Evolutionary conservation across 2,329 filamentous ascomycete species (phyloP), one percentile per base, ranked within the genome.

Genomic region (Penicillium sp.): DNA sequence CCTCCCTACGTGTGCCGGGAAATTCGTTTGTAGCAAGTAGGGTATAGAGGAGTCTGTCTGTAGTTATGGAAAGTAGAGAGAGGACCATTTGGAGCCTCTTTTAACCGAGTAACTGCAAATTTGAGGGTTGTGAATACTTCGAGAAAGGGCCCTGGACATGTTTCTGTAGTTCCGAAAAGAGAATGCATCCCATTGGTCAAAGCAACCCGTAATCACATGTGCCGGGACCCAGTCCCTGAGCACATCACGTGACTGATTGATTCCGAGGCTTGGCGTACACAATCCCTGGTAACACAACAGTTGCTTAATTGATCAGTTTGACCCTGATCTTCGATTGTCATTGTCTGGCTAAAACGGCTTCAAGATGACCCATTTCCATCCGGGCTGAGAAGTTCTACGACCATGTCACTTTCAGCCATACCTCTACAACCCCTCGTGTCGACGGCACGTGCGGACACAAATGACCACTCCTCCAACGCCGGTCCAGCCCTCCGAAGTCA

Each of bases 341-440:
- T 44, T 24, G n/a, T 13, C 4, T 14, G 11, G 32, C 14, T 21
- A 31, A 21, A 11, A 5, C n/a, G 18, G 29, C n/a, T 22, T 9
- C 51, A 54, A n/a, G 27, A 54, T 54, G 51, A 8, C 5, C 40
- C 21, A 11, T 50, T 50, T 45, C 27, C 14, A 45, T 5, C 5
- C 46, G 5, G 46, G 51, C 4, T 54, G 40, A 53, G 5, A 14
- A 34, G 18, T 39, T 16, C 9, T 16, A 32, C 31, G 40, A 54
- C 51, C 43, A 54, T 54, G 51, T 34, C 51, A 21, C 40, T 50
- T 32, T 50, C 51, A 45, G 40, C 46, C 7, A 54, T 54, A 44
- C 51, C 51, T 16, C 51, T 54, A 27, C 46, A 50, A 40, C 51
- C 46, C 41, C 41, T 54, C 47, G 41, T 43, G 41, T 27, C 41